These are phyloP conservation scores for Yamadazyma friedrichii DNA, from an alignment of 1,139 yeast genomes.

Conservation along the genomic window DNA sequence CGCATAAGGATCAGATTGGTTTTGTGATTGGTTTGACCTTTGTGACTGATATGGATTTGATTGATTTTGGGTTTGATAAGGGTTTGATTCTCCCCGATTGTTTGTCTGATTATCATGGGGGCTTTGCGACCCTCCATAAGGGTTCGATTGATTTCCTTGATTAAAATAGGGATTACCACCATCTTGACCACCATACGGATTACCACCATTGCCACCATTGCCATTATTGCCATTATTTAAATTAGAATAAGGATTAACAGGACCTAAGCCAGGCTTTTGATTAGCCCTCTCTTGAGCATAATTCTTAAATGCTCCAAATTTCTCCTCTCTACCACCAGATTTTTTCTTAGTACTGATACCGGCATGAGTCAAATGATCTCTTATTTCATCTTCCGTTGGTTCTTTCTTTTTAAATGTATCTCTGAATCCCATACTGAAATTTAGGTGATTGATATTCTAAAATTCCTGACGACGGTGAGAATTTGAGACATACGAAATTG, in stretches of 20 bases:
- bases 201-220: conserved; percentile 15
- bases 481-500: not conserved
- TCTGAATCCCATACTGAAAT: conserved; percentile 38
- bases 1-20: too few species aligned
- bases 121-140: conserved; percentile 4
- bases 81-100: too few species aligned
- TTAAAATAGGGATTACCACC: conserved; percentile 5
- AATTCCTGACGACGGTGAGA: not conserved
- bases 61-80: not conserved
- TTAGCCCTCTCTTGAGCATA: conserved; percentile 53
- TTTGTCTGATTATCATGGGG: conserved; percentile 1
- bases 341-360: conserved; percentile 54
- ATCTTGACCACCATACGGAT: conserved; percentile 2
- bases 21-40: not conserved
- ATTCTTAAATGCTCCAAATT: conserved; percentile 64
- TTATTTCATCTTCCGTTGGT: conserved; percentile 56
- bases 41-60: conserved; percentile 1
- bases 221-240: conserved; percentile 21
- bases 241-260: conserved; percentile 46
- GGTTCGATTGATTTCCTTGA: not conserved
- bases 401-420: conserved; percentile 63
- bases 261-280: conserved; percentile 45
- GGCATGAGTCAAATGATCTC: conserved; percentile 47
- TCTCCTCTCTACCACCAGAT: conserved; percentile 38
- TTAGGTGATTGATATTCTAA: too few species aligned